Conservation (phyloP, 2,329 filamentous ascomycete genomes). For the Penicillium sp. region DNA sequence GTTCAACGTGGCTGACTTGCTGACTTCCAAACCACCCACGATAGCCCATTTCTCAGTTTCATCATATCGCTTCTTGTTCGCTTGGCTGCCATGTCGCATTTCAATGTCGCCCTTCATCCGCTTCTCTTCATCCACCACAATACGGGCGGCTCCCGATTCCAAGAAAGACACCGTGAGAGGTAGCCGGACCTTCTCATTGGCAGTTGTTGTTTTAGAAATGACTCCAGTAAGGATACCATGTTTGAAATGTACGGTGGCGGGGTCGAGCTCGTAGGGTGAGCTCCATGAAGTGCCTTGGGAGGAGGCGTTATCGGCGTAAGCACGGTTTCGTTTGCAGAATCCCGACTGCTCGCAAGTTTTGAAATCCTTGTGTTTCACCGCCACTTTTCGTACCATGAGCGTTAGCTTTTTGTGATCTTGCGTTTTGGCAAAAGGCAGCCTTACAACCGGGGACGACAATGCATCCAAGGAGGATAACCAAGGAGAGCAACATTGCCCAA, state of each 20-base stretch:
- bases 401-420: conserved; percentile 4
- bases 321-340: conserved; percentile 94
- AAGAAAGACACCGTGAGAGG: conserved; percentile 86
- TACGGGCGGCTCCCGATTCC: conserved; percentile 80
- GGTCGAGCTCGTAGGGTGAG: conserved; percentile 74
- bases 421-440: conserved; percentile 24
- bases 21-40: conserved; percentile 73
- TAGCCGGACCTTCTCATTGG: conserved; percentile 69
- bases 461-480: conserved; percentile 59
- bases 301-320: conserved; percentile 74
- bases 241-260: conserved; percentile 70
- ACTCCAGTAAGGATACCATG: conserved; percentile 76
- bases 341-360: conserved; percentile 95
- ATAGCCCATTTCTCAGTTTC: conserved; percentile 84
- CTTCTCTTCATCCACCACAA: conserved; percentile 88
- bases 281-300: conserved; percentile 66
- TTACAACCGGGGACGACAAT: conserved; percentile 65
- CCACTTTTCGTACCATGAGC: conserved; percentile 50
- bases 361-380: conserved; percentile 95
- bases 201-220: conserved; percentile 74
- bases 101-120: conserved; percentile 85
- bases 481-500: conserved; percentile 64
- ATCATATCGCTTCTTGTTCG: conserved; percentile 89
- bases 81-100: conserved; percentile 77
- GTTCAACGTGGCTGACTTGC: conserved; percentile 67